These are phyloP conservation scores for Plantago ovata DNA, from an alignment of 257 asterid genomes.

Conservation along the genomic window DNA sequence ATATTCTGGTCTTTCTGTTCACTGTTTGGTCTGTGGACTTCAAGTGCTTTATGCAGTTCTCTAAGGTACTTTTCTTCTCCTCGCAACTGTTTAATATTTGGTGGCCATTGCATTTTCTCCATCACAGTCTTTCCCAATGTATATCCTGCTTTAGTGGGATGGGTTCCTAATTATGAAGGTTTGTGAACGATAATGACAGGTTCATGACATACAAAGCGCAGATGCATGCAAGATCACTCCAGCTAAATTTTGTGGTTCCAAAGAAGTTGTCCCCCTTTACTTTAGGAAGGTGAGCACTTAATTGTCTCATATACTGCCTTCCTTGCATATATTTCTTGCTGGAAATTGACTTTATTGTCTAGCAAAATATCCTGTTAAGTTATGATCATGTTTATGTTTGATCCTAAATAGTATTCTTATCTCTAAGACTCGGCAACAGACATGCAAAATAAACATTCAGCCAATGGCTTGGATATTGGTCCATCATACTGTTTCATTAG, in stretches of 20 bases:
- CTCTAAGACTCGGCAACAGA: not conserved
- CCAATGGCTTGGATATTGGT: constrained; percentile 3
- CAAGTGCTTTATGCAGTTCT: constrained; percentile 71
- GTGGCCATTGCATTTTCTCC: not conserved
- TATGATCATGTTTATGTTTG: not conserved
- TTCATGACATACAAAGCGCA: constrained; percentile 64
- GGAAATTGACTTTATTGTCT: not conserved
- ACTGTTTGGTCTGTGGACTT: constrained; percentile 93
- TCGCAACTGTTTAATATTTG: not conserved
- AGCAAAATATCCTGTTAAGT: not conserved
- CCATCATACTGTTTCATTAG: no score
- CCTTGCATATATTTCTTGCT: not conserved
- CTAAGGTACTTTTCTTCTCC: constrained; percentile 50
- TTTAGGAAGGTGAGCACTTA: constrained; percentile 59
- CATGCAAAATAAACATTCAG: not conserved
- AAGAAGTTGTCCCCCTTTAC: constrained; percentile 87
- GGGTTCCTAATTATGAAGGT: constrained; percentile 16
- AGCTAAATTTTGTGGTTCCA: constrained; percentile 89
- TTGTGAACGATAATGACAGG: constrained; percentile 44
- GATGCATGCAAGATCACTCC: constrained; percentile 96
- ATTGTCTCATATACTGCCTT: constrained; percentile 10
- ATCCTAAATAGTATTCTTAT: constrained; percentile 13
- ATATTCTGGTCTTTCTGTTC: constrained; percentile 74
- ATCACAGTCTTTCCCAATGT: constrained; percentile 4
- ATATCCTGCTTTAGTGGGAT: constrained; percentile 13